A percentile compares a stretch with the other conserved stretches of the same genome.
phyloP scores from a whole-genome alignment of 495 filamentous ascomycete genomes.

The Cetradonia linearis region DNA sequence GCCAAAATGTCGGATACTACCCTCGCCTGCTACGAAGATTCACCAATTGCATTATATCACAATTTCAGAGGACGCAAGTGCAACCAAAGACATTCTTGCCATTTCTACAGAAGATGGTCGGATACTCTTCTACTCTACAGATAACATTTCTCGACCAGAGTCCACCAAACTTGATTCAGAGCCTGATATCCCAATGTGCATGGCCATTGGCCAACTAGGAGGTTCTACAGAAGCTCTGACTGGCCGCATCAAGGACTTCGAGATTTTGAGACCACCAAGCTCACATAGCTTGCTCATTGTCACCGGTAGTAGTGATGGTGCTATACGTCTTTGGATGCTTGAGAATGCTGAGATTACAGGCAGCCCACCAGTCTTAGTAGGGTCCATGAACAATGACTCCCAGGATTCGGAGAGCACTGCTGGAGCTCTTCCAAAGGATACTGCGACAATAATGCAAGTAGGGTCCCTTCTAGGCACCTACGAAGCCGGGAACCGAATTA shows the following conservation, averaged over 20 bases:
- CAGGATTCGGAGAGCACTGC: slow-evolving; percentile 17
- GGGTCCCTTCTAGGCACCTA: slow-evolving; percentile 68
- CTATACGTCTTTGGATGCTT: slow-evolving; percentile 64
- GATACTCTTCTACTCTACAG: slow-evolving; percentile 73
- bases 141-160: slow-evolving; percentile 27
- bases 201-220: slow-evolving; percentile 66
- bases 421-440: not conserved
- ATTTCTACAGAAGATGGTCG: slow-evolving; percentile 90
- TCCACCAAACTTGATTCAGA: not conserved
- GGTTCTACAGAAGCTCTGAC: slow-evolving; percentile 55
- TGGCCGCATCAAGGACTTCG: slow-evolving; percentile 82
- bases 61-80: slow-evolving; percentile 34
- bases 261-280: slow-evolving; percentile 41
- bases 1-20: slow-evolving; percentile 59
- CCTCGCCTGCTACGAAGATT: slow-evolving; percentile 63
- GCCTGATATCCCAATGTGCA: slow-evolving; percentile 38
- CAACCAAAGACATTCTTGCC: slow-evolving; percentile 48
- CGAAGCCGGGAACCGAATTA: slow-evolving; percentile 80
- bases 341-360: slow-evolving; percentile 28
- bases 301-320: slow-evolving; percentile 74
- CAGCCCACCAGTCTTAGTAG: slow-evolving; percentile 1
- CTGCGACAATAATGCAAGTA: slow-evolving; percentile 36
- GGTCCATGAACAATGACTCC: slow-evolving; percentile 6
- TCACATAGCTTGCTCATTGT: slow-evolving; percentile 47
- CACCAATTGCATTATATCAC: slow-evolving; percentile 68